Conservation (phyloP, 805 yeast genomes). For the Kregervanrija fluxuum region DNA sequence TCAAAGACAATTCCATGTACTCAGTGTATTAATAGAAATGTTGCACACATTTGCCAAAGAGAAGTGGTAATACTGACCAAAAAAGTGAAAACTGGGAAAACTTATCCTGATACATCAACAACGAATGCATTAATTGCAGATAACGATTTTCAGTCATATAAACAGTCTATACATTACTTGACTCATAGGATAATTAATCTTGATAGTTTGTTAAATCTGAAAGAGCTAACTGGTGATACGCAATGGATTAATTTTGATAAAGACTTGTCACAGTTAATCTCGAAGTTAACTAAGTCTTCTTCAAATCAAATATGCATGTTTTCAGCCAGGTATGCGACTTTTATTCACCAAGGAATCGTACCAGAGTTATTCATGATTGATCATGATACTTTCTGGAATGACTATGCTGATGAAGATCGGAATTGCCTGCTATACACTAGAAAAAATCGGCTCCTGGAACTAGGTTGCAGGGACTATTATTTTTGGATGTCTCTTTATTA, state of each 20-base stretch:
- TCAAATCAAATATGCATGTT: conserved; percentile 1
- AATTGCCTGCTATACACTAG: background rate
- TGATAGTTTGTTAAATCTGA: background rate
- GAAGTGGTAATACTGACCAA: background rate
- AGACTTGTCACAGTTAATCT: background rate
- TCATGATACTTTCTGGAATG: conserved; percentile 3
- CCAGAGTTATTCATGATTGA: conserved; percentile 4
- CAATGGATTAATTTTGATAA: background rate
- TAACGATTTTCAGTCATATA: background rate
- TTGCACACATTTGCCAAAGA: background rate
- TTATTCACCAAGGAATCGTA: conserved; percentile 4
- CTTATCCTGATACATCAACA: background rate
- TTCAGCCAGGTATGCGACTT: conserved; percentile 1
- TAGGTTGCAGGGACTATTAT: conserved; percentile 4
- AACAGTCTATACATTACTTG: background rate
- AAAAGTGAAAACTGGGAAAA: background rate
- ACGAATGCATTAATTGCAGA: background rate
- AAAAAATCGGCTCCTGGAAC: background rate
- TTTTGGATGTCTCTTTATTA: conserved; percentile 7
- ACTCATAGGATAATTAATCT: background rate
- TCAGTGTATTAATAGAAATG: background rate
- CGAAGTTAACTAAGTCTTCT: background rate
- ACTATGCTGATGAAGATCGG: background rate
- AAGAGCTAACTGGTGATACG: background rate
- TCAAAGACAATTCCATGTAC: conserved; percentile 2